Percentiles rank a stretch among this genome's conserved stretches.
Conservation (phyloP, 805 yeast genomes). For the Candida rishiriensis region DNA sequence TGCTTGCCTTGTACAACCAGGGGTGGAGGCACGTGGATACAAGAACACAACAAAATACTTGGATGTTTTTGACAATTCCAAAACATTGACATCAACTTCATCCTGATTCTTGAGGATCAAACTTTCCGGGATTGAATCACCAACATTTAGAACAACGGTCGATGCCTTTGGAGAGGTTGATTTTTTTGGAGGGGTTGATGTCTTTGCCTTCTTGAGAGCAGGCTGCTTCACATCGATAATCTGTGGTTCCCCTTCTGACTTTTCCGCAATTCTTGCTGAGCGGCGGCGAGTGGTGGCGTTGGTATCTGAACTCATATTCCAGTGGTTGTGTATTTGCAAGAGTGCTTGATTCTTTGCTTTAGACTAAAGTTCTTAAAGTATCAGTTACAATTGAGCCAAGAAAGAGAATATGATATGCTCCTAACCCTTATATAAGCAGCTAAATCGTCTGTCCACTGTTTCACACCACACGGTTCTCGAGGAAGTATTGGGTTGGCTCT, state of each 20-base stretch:
- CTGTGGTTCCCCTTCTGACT: not conserved
- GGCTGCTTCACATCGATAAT: not conserved
- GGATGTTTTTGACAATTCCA: constrained; percentile 25
- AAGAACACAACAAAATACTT: constrained; percentile 57
- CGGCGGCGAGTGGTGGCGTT: constrained; percentile 4
- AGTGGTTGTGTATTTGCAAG: no score
- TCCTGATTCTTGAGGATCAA: constrained; percentile 63
- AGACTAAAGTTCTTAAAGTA: no score
- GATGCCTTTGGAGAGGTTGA: not conserved
- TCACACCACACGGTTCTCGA: no score
- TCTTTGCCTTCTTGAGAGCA: not conserved
- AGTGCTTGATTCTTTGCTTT: no score
- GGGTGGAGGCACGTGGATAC: constrained; percentile 90
- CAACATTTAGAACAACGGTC: constrained; percentile 7
- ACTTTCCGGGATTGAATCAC: constrained; percentile 30
- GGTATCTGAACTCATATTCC: not conserved
- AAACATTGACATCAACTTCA: constrained; percentile 21
- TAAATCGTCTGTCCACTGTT: no score
- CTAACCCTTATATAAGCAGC: no score
- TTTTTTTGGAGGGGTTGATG: constrained; percentile 1
- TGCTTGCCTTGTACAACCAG: constrained; percentile 96
- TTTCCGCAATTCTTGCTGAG: constrained; percentile 11
- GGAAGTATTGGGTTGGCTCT: no score
- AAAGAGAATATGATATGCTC: no score
- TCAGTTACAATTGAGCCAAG: no score